Evolutionary conservation across 2,329 filamentous ascomycete species (phyloP).

Genomic region (Xylariaceae sp.): DNA sequence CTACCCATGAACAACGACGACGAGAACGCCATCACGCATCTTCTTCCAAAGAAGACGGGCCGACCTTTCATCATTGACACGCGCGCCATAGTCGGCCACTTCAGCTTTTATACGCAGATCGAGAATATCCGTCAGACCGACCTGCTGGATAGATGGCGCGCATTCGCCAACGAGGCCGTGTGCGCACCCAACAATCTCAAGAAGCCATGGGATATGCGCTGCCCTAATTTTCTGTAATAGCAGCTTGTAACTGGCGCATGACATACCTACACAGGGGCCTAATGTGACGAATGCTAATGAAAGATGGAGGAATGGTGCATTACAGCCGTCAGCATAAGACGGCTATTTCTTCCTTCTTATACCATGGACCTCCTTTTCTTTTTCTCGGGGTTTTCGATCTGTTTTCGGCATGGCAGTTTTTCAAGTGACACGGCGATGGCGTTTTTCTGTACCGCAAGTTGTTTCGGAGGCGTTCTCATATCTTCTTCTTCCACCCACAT

Average conservation of each 20-base stretch:
- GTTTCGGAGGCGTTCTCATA: too few relatives aligned
- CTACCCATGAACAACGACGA: conserved; percentile 42
- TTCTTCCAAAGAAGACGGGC: conserved; percentile 36
- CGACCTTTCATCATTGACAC: conserved; percentile 48
- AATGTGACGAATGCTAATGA: neutral
- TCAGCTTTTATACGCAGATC: conserved; percentile 41
- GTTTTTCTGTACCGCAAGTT: too few relatives aligned
- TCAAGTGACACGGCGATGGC: too few relatives aligned
- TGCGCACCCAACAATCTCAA: conserved; percentile 33
- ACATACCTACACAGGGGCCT: too few relatives aligned
- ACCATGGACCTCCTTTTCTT: too few relatives aligned
- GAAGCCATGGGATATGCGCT: conserved; percentile 18
- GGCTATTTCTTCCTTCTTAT: too few relatives aligned
- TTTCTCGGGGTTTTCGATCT: too few relatives aligned
- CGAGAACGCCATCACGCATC: conserved; percentile 42
- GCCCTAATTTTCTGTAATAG: conserved; percentile 11
- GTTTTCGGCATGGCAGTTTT: too few relatives aligned
- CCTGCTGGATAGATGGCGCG: conserved; percentile 47
- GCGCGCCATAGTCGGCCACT: conserved; percentile 49
- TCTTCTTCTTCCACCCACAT: too few relatives aligned
- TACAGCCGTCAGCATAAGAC: neutral
- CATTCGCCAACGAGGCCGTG: conserved; percentile 48
- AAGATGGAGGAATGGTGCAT: neutral
- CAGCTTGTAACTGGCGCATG: too few relatives aligned
- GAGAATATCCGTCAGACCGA: conserved; percentile 47